These are phyloP conservation scores for Cordyceps cicadae DNA, from an alignment of 2,329 filamentous ascomycete genomes.

Conservation along the genomic window DNA sequence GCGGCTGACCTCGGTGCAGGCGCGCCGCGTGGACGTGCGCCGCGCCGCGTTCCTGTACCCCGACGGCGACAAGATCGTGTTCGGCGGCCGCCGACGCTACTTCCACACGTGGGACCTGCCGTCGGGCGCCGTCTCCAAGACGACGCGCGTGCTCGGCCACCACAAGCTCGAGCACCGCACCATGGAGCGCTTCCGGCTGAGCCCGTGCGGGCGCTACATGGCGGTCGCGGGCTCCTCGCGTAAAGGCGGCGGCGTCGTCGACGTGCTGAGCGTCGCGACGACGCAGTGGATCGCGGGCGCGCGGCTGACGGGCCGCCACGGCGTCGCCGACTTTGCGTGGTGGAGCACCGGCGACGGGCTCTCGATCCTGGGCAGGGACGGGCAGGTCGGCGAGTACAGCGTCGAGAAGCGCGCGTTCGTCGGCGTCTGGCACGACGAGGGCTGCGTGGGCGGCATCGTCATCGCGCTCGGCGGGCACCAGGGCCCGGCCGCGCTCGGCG, in stretches of 20 bases:
- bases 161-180: conserved; percentile 67
- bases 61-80: conserved; percentile 70
- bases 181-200: conserved; percentile 86
- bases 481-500: conserved; percentile 56
- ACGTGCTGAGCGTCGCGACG: conserved; percentile 69
- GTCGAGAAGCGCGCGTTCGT: conserved; percentile 60
- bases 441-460: conserved; percentile 76
- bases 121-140: conserved; percentile 73
- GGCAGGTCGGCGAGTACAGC: conserved; percentile 85
- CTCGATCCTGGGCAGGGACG: conserved; percentile 74
- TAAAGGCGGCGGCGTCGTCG: conserved; percentile 83
- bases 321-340: conserved; percentile 88
- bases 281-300: conserved; percentile 84
- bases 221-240: conserved; percentile 69
- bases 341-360: conserved; percentile 79
- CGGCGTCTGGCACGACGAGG: conserved; percentile 82
- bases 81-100: conserved; percentile 79
- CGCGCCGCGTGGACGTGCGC: conserved; percentile 73
- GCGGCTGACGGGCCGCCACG: conserved; percentile 70
- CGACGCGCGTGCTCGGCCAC: conserved; percentile 66
- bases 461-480: conserved; percentile 66
- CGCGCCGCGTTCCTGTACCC: conserved; percentile 73
- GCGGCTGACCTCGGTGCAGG: conserved; percentile 79
- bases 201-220: conserved; percentile 79
- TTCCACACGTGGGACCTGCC: conserved; percentile 92